These are phyloP conservation scores for Hemisphaericaspora subhashii DNA, from an alignment of 1,139 yeast species.

Conservation along the genomic window DNA sequence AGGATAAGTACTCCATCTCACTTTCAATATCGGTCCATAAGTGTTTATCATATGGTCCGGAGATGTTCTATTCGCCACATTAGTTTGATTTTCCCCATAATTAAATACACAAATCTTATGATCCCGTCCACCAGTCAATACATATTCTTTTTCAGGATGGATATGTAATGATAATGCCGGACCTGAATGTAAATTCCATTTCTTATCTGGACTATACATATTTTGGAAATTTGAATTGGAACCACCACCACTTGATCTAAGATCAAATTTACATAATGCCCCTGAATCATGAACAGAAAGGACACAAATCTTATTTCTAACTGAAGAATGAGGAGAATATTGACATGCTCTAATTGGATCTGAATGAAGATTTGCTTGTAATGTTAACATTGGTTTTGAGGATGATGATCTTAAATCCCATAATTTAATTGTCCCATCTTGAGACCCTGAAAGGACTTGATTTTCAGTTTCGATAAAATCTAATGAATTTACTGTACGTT, in stretches of 20 bases:
- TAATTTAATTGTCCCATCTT: constrained; percentile 82
- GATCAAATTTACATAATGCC: constrained; percentile 78
- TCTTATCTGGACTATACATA: constrained; percentile 52
- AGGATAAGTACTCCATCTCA: constrained; percentile 59
- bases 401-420: constrained; percentile 77
- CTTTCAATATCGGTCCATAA: constrained; percentile 74
- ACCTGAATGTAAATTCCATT: constrained; percentile 87
- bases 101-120: constrained; percentile 82
- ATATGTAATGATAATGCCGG: constrained; percentile 88
- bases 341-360: constrained; percentile 68
- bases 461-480: constrained; percentile 63
- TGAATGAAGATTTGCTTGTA: constrained; percentile 49
- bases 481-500: constrained; percentile 77
- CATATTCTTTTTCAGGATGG: constrained; percentile 81
- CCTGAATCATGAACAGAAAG: constrained; percentile 87
- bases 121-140: constrained; percentile 93
- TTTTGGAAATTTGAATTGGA: constrained; percentile 11
- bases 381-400: constrained; percentile 45
- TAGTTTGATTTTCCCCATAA: constrained; percentile 29
- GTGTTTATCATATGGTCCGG: constrained; percentile 78
- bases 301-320: constrained; percentile 33
- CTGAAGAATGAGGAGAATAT: constrained; percentile 51
- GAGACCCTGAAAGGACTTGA: constrained; percentile 78
- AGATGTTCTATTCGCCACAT: constrained; percentile 18
- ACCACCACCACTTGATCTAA: constrained; percentile 39